Evolutionary conservation across 1,284 basidiomycete genomes (phyloP), one percentile per base, ranked within the genome.

Genomic region (Ganoderma sinense): DNA sequence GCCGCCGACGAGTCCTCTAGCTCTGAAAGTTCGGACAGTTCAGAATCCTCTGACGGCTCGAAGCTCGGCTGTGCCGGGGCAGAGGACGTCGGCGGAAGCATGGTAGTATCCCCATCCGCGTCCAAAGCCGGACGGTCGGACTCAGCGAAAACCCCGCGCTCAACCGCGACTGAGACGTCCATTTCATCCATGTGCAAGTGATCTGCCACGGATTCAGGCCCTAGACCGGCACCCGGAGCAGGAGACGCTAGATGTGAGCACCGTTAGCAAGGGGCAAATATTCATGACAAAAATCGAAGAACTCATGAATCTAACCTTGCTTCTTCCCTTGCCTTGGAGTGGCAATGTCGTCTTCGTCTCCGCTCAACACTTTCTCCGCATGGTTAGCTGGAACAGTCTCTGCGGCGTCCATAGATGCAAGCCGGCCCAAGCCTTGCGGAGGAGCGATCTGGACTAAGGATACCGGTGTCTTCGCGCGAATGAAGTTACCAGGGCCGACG

Each of bases 1-100:
- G 16, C 39, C 2, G 59, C 59, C 39, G 40, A 41, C 3, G 40
- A 41, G 8, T 61, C 56, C 33, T 59, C 56, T 33, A 61, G 11
- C 14, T 61, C 59, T 6, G 59, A 61, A 16, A 61, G 59, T 40
- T 61, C 59, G n/a, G 59, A 59, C 33, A 59, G 56, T 13, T 59
- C 56, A 20, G 56, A 61, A 13, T 61, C 59, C 40, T 61, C 59
- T 43, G 40, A 61, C 26, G 23, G 40, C 13, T 60, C 8, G 10
- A 36, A n/a, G 36, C 6, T 23, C 39, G 36, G 5, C 23, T 61
- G 36, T 13, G 31, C 23, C 36, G 18, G 58, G n/a, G 33, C 33
- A 2, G 11, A 20, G 18, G 31, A 58, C 11, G 23, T 16, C 11
- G 20, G 56, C 8, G 56, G 56, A 13, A n/a, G n/a, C 56, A 59